Conservation (phyloP, 257 asterid genomes). For the Marsdenia floribunda region DNA sequence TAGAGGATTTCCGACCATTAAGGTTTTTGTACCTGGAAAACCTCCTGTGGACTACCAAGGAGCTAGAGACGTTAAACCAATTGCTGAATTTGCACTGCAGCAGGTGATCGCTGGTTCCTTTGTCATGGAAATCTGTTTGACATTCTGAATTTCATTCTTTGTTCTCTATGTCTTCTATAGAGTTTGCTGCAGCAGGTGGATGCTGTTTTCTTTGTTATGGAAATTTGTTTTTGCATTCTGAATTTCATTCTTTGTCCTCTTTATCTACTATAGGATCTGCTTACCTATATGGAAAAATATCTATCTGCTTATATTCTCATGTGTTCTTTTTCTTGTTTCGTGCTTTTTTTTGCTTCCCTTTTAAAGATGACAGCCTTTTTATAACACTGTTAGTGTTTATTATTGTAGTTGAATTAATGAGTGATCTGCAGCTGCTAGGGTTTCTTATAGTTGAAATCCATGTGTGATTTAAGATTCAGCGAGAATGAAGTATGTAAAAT, state of each 20-base stretch:
- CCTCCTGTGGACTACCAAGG: slow-evolving; percentile 86
- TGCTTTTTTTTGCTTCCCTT: background rate
- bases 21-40: slow-evolving; percentile 90
- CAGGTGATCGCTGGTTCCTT: slow-evolving; percentile 40
- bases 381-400: background rate
- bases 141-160: background rate
- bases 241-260: background rate
- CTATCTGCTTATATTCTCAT: background rate
- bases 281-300: background rate
- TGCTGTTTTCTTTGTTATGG: background rate
- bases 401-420: background rate
- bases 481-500: background rate
- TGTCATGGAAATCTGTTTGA: background rate
- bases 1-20: slow-evolving; percentile 89
- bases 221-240: background rate
- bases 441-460: background rate
- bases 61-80: slow-evolving; percentile 84
- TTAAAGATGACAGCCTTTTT: background rate
- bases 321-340: background rate
- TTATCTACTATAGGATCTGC: background rate
- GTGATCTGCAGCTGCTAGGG: background rate
- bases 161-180: background rate
- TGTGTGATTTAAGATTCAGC: background rate
- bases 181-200: slow-evolving; percentile 45
- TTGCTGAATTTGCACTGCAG: slow-evolving; percentile 58